These are phyloP conservation scores for Cladosporium sp. DNA, from an alignment of 2,329 filamentous ascomycete species.

Conservation along the genomic window DNA sequence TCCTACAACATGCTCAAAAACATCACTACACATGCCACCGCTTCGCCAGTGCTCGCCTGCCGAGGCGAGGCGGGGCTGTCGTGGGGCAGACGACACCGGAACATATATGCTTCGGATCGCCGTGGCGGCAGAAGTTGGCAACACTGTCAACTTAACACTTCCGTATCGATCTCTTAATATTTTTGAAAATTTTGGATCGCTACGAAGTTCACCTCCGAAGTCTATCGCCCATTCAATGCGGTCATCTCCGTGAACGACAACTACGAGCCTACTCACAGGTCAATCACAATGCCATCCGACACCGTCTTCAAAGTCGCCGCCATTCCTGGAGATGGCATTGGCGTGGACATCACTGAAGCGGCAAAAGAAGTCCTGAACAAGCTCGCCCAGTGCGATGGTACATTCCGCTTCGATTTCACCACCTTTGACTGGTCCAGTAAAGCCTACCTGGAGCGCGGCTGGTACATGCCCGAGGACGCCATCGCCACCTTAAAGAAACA, in stretches of 20 bases:
- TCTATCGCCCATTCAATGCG: constrained; percentile 1
- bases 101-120: too few species aligned
- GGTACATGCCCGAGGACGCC: constrained; percentile 48
- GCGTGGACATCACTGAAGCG: constrained; percentile 56
- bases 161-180: too few species aligned
- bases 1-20: too few species aligned
- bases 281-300: neutral
- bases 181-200: too few species aligned
- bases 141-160: too few species aligned
- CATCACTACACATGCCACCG: too few species aligned
- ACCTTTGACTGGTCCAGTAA: constrained; percentile 47
- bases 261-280: neutral
- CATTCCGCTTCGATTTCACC: constrained; percentile 46
- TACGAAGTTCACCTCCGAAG: neutral
- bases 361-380: constrained; percentile 44
- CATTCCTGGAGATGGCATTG: constrained; percentile 60
- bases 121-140: too few species aligned
- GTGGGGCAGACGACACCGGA: too few species aligned
- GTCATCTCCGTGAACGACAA: neutral
- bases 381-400: constrained; percentile 38
- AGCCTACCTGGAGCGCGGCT: constrained; percentile 45
- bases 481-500: constrained; percentile 45
- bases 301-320: constrained; percentile 15
- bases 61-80: too few species aligned
- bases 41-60: too few species aligned